These are phyloP conservation scores for Suillus occidentalis DNA, from an alignment of 768 basidiomycete genomes.

Conservation along the genomic window DNA sequence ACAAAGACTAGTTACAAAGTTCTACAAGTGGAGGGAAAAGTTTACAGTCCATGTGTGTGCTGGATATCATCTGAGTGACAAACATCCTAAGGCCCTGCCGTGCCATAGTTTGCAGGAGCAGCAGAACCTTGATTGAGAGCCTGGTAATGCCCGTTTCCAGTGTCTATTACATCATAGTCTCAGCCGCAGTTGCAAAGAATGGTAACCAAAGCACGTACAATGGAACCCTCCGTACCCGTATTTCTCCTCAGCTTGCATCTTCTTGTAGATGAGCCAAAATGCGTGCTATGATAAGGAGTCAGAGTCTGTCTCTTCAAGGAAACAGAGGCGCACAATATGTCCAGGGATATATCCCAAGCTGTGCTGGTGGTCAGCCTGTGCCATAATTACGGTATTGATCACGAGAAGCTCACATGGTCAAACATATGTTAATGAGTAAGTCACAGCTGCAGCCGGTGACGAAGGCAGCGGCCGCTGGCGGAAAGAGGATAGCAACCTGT, in stretches of 20 bases:
- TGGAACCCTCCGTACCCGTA: constrained; percentile 77
- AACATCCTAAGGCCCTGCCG: constrained; percentile 18
- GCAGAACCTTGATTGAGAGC: constrained; percentile 24
- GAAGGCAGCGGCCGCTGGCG: constrained; percentile 76
- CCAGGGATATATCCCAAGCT: constrained; percentile 81
- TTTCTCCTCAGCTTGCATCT: constrained; percentile 82
- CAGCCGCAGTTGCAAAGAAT: not conserved
- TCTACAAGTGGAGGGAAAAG: not conserved
- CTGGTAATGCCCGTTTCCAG: constrained; percentile 39
- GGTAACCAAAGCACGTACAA: constrained; percentile 52
- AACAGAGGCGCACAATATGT: constrained; percentile 39
- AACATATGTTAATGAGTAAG: constrained; percentile 77
- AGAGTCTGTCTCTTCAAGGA: not conserved
- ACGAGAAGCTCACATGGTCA: constrained; percentile 61
- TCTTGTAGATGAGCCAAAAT: constrained; percentile 89
- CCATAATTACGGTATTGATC: not conserved
- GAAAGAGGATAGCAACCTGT: constrained; percentile 78
- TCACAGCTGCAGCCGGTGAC: constrained; percentile 85
- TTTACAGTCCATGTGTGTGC: not conserved
- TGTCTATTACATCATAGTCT: constrained; percentile 24
- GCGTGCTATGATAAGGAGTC: constrained; percentile 51
- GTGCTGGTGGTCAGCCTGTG: constrained; percentile 8
- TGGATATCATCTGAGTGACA: not conserved
- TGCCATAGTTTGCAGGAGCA: constrained; percentile 36
- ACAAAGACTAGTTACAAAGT: constrained; percentile 8